Conservation (phyloP, 208 protist genomes). For the Blechomonas ayalai region DNA sequence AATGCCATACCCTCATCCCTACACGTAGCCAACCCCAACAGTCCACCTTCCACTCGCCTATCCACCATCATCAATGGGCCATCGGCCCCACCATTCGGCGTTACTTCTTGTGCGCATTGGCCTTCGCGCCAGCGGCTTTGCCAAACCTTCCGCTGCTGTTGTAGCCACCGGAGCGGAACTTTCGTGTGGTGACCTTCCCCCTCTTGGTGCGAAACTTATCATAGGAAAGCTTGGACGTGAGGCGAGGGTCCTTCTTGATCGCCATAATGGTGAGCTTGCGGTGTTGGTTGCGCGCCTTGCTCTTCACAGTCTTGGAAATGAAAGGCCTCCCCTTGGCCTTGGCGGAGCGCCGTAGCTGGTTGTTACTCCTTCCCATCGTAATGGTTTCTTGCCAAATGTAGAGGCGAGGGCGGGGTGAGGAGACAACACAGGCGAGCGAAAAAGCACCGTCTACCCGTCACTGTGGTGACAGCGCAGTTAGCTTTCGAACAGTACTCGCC, state of each 20-base stretch:
- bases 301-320: constrained; percentile 77
- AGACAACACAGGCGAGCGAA: too few relatives aligned
- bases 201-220: constrained; percentile 56
- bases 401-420: too few relatives aligned
- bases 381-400: neutral
- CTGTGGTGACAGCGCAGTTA: too few relatives aligned
- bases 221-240: constrained; percentile 65
- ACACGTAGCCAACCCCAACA: too few relatives aligned
- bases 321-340: constrained; percentile 54
- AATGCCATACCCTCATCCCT: too few relatives aligned
- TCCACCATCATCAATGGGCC: too few relatives aligned
- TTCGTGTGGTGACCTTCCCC: constrained; percentile 45
- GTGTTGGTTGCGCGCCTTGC: constrained; percentile 62
- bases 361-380: constrained; percentile 89
- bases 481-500: too few relatives aligned
- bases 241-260: constrained; percentile 20
- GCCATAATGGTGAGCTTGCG: constrained; percentile 46
- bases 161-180: constrained; percentile 72
- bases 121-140: constrained; percentile 55
- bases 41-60: too few relatives aligned
- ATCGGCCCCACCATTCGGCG: too few relatives aligned
- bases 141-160: constrained; percentile 75
- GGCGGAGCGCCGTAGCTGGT: constrained; percentile 57
- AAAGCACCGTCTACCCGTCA: too few relatives aligned
- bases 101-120: constrained; percentile 33